Evolutionary conservation across 805 yeast species (phyloP), one percentile per base, ranked within the genome.

Genomic region (Kregervanrija pseudodelftensis): DNA sequence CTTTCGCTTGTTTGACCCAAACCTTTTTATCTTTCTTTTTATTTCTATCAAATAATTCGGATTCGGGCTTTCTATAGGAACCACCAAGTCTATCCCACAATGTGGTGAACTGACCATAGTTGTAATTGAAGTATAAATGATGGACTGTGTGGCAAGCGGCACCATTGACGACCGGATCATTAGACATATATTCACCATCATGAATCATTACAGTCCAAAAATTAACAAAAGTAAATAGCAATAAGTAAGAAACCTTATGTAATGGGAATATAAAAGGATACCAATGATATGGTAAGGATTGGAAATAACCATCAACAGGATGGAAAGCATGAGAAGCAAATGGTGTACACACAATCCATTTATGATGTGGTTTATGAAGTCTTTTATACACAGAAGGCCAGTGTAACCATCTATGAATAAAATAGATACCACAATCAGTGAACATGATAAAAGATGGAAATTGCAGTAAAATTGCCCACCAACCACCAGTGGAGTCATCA

Each of bases 161-260:
- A 58, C 99, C 99, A 66, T 93, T 93, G 53, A 93, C 84, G 47
- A 88, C 77, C 7, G 97, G 96, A 64, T 89, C 95, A 65, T 87
- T 85, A 37, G 96, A 85, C 72, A 91, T 65, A 66, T 89, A 93
- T 63, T 90, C 93, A 53, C 99, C 99, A 61, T 93, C 99, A 67
- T 93, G 99, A 61, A 93, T 93, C 93, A 91, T 85, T 37, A 93
- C 95, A 11, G 99, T 87, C 99, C 99, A 93, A 64, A 91, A 82
- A 68, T 93, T 91, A 52, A 93, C 96, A 67, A 89, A 83, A 0
- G 91, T 80, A 71, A 93, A 93, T 52, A 93, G 70, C 13, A 79
- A 55, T 60, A 93, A 73, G 65, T 91, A 93, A 16, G 86, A 78
- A 22, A 86, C 69, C 68, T 90, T 93, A 69, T 93, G 90, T 55